A percentile compares a stretch with the other conserved stretches of the same genome.
Evolutionary conservation across 768 basidiomycete species (phyloP).

Genomic region (Tricholoma flavovirens): DNA sequence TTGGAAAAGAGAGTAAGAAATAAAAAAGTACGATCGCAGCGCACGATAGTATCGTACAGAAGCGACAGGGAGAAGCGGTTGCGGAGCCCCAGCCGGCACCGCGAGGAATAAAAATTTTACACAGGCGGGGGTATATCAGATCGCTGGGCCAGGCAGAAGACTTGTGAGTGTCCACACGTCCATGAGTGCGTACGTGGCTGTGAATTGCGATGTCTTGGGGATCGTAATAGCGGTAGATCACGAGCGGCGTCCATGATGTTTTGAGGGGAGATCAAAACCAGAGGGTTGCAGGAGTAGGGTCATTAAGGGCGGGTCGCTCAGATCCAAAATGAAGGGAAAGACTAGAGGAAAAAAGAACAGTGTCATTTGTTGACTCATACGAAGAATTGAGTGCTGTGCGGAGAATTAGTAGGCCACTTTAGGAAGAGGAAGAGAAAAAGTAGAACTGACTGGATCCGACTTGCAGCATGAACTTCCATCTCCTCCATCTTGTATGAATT

Average conservation of each 20-base stretch:
- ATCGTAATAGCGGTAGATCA: constrained; percentile 21
- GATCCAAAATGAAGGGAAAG: constrained; percentile 25
- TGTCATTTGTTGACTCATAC: constrained; percentile 43
- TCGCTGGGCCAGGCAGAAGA: constrained; percentile 8
- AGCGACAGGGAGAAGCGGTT: not conserved
- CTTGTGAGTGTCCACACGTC: constrained; percentile 14
- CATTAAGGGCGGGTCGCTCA: constrained; percentile 8
- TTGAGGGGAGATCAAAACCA: constrained; percentile 17
- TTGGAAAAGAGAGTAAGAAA: constrained; percentile 21
- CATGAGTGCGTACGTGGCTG: constrained; percentile 4
- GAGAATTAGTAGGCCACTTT: constrained; percentile 3
- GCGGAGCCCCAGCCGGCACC: constrained; percentile 15
- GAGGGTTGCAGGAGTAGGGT: constrained; percentile 10
- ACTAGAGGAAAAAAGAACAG: constrained; percentile 4
- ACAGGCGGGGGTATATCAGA: constrained; percentile 19
- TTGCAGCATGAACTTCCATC: constrained; percentile 96
- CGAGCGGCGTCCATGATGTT: constrained; percentile 19
- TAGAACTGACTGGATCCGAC: constrained; percentile 76
- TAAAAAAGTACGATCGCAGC: constrained; percentile 17
- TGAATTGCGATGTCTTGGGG: constrained; percentile 9
- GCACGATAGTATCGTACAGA: constrained; percentile 12
- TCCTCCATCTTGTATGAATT: constrained; percentile 99
- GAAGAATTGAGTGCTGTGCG: constrained; percentile 77
- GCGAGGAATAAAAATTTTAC: constrained; percentile 14
- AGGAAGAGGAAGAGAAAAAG: constrained; percentile 5